Evolutionary conservation across 2,329 filamentous ascomycete genomes (phyloP).

Genomic region (Didymella lethalis): DNA sequence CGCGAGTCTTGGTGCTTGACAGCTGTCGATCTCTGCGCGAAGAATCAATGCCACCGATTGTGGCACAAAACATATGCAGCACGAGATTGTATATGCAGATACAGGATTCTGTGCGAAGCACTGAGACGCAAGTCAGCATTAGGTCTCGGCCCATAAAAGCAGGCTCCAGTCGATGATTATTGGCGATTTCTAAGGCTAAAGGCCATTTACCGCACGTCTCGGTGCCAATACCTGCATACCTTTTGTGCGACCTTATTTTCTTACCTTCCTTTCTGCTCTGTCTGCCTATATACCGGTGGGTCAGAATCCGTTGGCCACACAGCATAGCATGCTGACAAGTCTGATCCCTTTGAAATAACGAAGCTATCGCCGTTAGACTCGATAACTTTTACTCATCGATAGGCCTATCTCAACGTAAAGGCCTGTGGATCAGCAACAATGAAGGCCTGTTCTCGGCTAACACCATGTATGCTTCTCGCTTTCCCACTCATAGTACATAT

Average conservation of each 20-base stretch:
- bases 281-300: background rate
- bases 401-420: background rate
- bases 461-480: background rate
- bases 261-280: background rate
- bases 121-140: background rate
- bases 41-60: background rate
- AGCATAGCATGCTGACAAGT: background rate
- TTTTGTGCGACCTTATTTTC: background rate
- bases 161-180: background rate
- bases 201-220: background rate
- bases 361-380: background rate
- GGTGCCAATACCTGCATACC: background rate
- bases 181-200: background rate
- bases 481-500: background rate
- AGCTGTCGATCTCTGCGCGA: background rate
- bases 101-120: background rate
- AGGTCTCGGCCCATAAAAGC: background rate
- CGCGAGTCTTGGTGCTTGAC: background rate
- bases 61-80: background rate
- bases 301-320: background rate
- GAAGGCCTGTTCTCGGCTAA: background rate
- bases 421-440: background rate
- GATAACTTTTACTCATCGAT: background rate
- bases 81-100: background rate
- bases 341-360: background rate